phyloP scores from a whole-genome alignment of 257 asterid species.

The Apocynum venetum region DNA sequence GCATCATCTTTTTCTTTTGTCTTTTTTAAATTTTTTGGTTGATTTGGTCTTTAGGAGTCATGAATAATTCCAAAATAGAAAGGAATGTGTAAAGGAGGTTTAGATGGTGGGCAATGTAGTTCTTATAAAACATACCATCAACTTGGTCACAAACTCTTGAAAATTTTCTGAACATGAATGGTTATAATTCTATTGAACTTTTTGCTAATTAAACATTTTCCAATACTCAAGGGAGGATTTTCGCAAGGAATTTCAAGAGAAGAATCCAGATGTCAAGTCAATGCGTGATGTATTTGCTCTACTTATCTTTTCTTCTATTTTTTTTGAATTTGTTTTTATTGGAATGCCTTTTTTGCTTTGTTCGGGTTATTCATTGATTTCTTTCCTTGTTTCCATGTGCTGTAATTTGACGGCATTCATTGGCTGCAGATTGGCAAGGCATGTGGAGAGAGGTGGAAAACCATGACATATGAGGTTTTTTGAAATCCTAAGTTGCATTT shows the following conservation, averaged over 20 bases:
- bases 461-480: conserved; percentile 83
- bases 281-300: conserved; percentile 72
- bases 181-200: neutral
- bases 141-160: neutral
- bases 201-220: conserved; percentile 11
- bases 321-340: too few species aligned
- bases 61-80: neutral
- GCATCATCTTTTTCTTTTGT: too few species aligned
- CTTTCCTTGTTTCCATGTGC: neutral
- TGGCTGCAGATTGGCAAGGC: conserved; percentile 84
- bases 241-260: conserved; percentile 80
- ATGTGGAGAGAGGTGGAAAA: conserved; percentile 95
- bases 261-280: conserved; percentile 77
- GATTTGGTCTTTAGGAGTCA: neutral
- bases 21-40: neutral
- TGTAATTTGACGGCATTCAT: conserved; percentile 11
- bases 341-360: neutral
- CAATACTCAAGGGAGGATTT: conserved; percentile 70
- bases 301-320: conserved; percentile 1
- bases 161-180: neutral
- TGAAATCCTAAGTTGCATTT: conserved; percentile 3
- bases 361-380: conserved; percentile 9
- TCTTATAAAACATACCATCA: neutral
- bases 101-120: neutral
- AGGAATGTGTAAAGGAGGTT: neutral